phyloP scores from a whole-genome alignment of 768 basidiomycete genomes.

The Rhodotorula graminis region DNA sequence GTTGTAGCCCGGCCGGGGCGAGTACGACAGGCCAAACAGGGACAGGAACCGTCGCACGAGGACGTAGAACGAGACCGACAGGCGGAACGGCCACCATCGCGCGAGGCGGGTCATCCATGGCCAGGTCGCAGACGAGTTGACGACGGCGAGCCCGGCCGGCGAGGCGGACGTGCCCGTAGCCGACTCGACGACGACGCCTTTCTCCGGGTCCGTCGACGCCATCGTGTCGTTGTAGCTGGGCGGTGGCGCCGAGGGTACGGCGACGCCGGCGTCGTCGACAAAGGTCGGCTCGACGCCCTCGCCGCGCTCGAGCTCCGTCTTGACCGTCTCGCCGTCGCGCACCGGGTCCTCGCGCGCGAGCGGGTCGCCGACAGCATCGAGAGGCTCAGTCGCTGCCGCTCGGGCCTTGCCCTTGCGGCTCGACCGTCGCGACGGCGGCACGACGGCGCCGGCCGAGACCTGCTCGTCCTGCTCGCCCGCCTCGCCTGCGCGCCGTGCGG shows the following conservation, averaged over 20 bases:
- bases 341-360: background rate
- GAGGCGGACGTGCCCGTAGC: background rate
- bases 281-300: background rate
- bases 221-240: background rate
- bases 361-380: background rate
- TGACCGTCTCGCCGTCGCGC: conserved; percentile 2
- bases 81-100: conserved; percentile 6
- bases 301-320: background rate
- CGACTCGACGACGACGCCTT: background rate
- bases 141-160: background rate
- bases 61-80: background rate
- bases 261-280: background rate
- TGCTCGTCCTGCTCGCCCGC: background rate
- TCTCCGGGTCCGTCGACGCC: background rate
- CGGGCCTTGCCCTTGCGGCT: conserved; percentile 1
- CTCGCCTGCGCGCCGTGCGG: no score
- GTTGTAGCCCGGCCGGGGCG: conserved; percentile 16
- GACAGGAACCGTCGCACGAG: conserved; percentile 22
- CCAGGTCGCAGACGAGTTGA: background rate
- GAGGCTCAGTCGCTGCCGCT: background rate
- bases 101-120: background rate
- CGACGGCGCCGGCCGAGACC: background rate
- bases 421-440: background rate
- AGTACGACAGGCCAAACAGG: conserved; percentile 11
- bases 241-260: no score